These are phyloP conservation scores for Scutellaria galericulata DNA, from an alignment of 257 asterid species.

Conservation along the genomic window DNA sequence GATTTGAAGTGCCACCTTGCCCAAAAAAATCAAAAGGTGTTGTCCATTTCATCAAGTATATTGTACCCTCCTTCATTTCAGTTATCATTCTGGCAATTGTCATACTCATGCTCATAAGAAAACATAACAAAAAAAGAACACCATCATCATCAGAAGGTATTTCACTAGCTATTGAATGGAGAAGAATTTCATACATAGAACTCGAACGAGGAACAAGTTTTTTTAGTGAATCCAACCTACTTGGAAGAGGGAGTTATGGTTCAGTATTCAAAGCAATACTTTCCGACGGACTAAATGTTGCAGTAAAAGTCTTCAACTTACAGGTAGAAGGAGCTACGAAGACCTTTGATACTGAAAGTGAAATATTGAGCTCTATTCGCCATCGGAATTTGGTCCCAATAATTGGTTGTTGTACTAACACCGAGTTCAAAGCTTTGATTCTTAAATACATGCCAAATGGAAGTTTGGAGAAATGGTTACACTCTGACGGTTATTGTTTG, in stretches of 20 bases:
- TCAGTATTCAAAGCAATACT: background rate
- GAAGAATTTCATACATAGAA: background rate
- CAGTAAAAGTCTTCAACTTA: conserved; percentile 16
- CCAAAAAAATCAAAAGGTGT: no score
- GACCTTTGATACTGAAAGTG: background rate
- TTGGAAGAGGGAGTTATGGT: conserved; percentile 29
- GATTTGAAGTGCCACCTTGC: no score
- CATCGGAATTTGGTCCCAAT: background rate
- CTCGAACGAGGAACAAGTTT: background rate
- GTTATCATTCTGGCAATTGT: no score
- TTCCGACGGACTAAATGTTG: background rate
- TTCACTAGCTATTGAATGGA: background rate
- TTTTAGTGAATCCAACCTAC: conserved; percentile 1
- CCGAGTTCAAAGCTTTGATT: conserved; percentile 12
- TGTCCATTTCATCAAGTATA: no score
- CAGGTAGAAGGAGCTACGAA: background rate
- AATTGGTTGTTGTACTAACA: conserved; percentile 21
- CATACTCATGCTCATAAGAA: no score
- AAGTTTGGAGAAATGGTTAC: conserved; percentile 22
- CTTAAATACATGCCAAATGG: conserved; percentile 21
- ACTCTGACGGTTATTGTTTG: background rate
- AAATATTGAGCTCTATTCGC: background rate
- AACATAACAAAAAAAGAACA: no score
- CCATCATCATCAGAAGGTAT: no score
- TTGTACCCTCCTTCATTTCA: no score